These are phyloP conservation scores for Cyberlindnera samutprakarnensis DNA, from an alignment of 805 yeast genomes.

Conservation along the genomic window DNA sequence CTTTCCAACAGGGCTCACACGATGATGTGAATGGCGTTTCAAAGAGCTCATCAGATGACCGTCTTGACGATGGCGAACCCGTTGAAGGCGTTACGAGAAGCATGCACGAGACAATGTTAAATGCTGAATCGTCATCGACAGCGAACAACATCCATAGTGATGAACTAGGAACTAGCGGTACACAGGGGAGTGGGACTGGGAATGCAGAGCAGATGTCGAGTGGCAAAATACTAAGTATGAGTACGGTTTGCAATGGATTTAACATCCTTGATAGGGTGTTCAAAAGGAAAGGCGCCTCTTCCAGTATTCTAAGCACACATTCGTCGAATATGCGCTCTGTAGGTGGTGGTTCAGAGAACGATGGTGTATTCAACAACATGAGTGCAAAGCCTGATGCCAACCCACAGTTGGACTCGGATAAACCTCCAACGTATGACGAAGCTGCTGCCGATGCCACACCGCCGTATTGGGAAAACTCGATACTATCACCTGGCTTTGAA, in stretches of 20 bases:
- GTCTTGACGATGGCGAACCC: too few relatives aligned
- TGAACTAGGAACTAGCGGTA: too few relatives aligned
- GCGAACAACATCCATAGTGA: too few relatives aligned
- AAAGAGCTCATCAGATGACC: too few relatives aligned
- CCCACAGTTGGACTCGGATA: conserved; percentile 33
- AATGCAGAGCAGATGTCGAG: too few relatives aligned
- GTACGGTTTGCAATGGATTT: conserved; percentile 27
- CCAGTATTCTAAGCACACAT: background rate
- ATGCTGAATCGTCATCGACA: too few relatives aligned
- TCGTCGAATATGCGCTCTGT: too few relatives aligned
- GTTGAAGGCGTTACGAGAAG: too few relatives aligned
- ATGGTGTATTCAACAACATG: conserved; percentile 90
- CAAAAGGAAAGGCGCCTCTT: conserved; percentile 11
- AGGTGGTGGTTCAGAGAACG: conserved; percentile 47
- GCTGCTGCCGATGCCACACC: conserved; percentile 93
- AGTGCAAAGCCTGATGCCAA: conserved; percentile 75
- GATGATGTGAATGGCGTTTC: too few relatives aligned
- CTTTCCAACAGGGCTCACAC: too few relatives aligned
- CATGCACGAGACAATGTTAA: too few relatives aligned
- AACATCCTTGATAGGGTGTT: conserved; percentile 32
- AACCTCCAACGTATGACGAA: conserved; percentile 86
- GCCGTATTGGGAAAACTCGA: conserved; percentile 92
- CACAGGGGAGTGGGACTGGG: too few relatives aligned
- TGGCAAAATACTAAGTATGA: conserved; percentile 9
- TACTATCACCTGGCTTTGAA: conserved; percentile 62